Evolutionary conservation across 2,329 filamentous ascomycete genomes (phyloP).

Genomic region (Graphilbum fragrans): DNA sequence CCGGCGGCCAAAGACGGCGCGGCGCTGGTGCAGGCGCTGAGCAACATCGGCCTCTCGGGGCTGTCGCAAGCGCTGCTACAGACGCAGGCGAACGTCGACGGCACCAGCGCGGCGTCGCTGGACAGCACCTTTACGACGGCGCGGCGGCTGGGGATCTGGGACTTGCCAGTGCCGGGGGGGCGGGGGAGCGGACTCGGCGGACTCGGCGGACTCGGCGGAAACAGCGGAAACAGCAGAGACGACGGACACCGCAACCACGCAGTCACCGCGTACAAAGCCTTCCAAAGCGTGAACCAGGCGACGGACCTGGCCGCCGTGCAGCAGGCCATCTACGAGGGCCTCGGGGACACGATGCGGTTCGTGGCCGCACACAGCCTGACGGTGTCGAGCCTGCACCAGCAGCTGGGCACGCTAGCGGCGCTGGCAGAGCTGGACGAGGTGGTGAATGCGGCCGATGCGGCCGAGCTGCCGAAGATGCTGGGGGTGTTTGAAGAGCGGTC

Average conservation of each 20-base stretch:
- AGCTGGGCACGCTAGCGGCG: slow-evolving; percentile 53
- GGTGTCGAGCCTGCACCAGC: slow-evolving; percentile 38
- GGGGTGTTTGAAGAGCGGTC: slow-evolving; percentile 51
- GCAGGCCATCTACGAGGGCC: slow-evolving; percentile 48
- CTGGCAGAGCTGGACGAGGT: slow-evolving; percentile 75
- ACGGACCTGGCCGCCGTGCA: slow-evolving; percentile 40
- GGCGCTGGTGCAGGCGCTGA: slow-evolving; percentile 64
- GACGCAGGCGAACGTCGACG: slow-evolving; percentile 20
- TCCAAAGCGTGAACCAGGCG: slow-evolving; percentile 65
- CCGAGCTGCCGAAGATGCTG: slow-evolving; percentile 51
- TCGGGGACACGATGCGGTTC: slow-evolving; percentile 46
- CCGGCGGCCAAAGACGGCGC: slow-evolving; percentile 45
- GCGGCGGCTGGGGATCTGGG: slow-evolving; percentile 80
- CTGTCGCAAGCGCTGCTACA: slow-evolving; percentile 67
- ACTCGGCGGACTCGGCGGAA: neutral
- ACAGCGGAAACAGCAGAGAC: neutral
- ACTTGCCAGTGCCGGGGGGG: slow-evolving; percentile 58
- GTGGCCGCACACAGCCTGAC: slow-evolving; percentile 37
- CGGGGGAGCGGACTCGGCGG: neutral
- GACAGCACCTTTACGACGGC: slow-evolving; percentile 71
- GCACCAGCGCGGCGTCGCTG: slow-evolving; percentile 40
- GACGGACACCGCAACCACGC: slow-evolving; percentile 35
- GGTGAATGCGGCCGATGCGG: slow-evolving; percentile 44
- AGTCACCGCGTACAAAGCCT: slow-evolving; percentile 64
- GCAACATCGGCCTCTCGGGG: slow-evolving; percentile 71